phyloP scores from a whole-genome alignment of 2,329 filamentous ascomycete genomes.

The Blastomyces parvus region DNA sequence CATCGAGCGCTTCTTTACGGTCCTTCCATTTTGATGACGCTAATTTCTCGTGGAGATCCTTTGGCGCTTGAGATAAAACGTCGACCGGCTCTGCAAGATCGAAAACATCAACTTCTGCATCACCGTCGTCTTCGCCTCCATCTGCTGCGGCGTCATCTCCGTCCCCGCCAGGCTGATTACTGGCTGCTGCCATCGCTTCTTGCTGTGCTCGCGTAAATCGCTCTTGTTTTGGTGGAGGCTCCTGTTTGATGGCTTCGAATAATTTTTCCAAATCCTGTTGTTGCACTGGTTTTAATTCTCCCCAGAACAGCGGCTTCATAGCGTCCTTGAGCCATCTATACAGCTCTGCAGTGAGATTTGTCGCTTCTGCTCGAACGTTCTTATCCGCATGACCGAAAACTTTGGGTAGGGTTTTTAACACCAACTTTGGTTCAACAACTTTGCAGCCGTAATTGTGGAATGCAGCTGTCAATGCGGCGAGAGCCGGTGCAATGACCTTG shows the following conservation, averaged over 20 bases:
- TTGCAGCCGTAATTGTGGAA: constrained; percentile 95
- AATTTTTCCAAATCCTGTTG: constrained; percentile 87
- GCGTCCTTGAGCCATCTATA: constrained; percentile 96
- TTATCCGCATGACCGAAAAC: constrained; percentile 95
- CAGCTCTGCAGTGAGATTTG: constrained; percentile 81
- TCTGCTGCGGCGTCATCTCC: constrained; percentile 50
- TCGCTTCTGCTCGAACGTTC: constrained; percentile 89
- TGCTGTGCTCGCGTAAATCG: constrained; percentile 81
- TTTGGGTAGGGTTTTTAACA: constrained; percentile 80
- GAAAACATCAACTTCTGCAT: constrained; percentile 66
- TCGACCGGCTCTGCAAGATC: constrained; percentile 82
- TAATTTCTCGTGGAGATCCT: constrained; percentile 72
- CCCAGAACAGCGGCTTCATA: constrained; percentile 98
- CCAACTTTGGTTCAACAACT: constrained; percentile 81
- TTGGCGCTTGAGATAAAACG: constrained; percentile 68
- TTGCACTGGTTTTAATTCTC: constrained; percentile 87
- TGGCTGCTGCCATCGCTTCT: constrained; percentile 64
- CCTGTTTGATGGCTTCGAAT: constrained; percentile 87
- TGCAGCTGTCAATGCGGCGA: constrained; percentile 69
- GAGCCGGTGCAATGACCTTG: constrained; percentile 69
- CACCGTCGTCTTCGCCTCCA: constrained; percentile 50
- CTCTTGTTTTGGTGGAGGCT: constrained; percentile 80
- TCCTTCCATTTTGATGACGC: constrained; percentile 97
- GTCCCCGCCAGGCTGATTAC: constrained; percentile 48
- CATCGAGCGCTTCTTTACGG: constrained; percentile 86